Evolutionary conservation across 805 yeast species (phyloP).

Genomic region (Candida nitratophila): DNA sequence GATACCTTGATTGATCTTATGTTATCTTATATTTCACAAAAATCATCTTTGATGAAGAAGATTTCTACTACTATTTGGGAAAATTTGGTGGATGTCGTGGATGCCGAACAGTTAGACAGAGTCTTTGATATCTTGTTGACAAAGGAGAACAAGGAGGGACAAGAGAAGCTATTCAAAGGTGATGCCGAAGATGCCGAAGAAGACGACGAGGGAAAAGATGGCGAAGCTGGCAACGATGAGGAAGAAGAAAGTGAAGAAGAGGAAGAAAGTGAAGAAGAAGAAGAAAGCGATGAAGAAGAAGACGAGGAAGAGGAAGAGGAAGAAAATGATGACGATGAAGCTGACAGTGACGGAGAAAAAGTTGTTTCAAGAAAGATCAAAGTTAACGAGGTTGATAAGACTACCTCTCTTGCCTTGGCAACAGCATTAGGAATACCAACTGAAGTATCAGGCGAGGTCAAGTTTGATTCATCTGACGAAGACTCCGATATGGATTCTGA

Average conservation of each 20-base stretch:
- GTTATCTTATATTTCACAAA: conserved; percentile 49
- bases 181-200: conserved; percentile 33
- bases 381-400: conserved; percentile 28
- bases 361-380: conserved; percentile 25
- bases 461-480: conserved; percentile 36
- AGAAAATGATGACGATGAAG: conserved; percentile 9
- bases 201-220: conserved; percentile 28
- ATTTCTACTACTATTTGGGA: conserved; percentile 43
- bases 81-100: conserved; percentile 41
- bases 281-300: conserved; percentile 12
- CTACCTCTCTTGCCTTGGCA: conserved; percentile 59
- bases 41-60: conserved; percentile 50
- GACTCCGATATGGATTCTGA: conserved; percentile 50
- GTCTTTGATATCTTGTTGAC: conserved; percentile 51
- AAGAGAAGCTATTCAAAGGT: conserved; percentile 62
- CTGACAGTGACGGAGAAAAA: conserved; percentile 26
- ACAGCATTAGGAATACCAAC: conserved; percentile 63
- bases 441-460: conserved; percentile 32
- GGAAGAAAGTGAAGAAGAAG: conserved; percentile 28
- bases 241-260: conserved; percentile 40
- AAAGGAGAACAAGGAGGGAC: conserved; percentile 79
- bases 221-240: conserved; percentile 30
- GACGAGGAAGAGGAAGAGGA: conserved; percentile 21
- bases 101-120: conserved; percentile 36
- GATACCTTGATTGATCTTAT: conserved; percentile 43